Conservation (phyloP, 331 rosid species). For the Prunus yedoensis region DNA sequence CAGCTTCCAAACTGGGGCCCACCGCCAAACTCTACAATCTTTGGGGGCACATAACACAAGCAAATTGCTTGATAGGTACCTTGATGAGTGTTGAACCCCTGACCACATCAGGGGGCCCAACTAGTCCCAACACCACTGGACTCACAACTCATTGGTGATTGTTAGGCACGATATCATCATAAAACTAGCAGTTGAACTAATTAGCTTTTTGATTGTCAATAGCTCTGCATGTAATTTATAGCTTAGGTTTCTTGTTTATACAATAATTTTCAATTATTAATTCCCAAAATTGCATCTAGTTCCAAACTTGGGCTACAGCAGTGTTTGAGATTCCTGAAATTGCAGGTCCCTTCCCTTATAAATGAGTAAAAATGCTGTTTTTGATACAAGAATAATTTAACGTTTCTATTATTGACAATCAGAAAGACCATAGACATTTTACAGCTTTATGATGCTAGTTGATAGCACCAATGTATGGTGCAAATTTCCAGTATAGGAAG, state of each 20-base stretch:
- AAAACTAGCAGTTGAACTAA: background rate
- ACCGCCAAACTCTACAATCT: no score
- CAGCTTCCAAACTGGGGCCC: no score
- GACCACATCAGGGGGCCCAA: no score
- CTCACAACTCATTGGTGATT: no score
- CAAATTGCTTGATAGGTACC: no score
- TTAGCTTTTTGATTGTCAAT: background rate
- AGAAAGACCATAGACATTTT: background rate
- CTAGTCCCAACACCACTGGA: no score
- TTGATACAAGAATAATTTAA: background rate
- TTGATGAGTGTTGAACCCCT: no score
- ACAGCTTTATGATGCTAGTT: background rate
- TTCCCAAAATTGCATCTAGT: slow-evolving; percentile 8
- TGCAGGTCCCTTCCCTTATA: background rate
- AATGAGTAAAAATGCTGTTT: background rate
- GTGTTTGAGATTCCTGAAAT: background rate
- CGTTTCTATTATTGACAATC: background rate
- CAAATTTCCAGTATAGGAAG: background rate
- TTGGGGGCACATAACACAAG: no score
- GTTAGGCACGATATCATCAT: background rate
- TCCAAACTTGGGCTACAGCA: background rate
- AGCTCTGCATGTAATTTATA: background rate
- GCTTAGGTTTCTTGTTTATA: background rate
- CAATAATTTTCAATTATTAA: background rate
- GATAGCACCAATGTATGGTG: background rate